Evolutionary conservation across 805 yeast species (phyloP).

Genomic region (Pichia thaimueangensis): DNA sequence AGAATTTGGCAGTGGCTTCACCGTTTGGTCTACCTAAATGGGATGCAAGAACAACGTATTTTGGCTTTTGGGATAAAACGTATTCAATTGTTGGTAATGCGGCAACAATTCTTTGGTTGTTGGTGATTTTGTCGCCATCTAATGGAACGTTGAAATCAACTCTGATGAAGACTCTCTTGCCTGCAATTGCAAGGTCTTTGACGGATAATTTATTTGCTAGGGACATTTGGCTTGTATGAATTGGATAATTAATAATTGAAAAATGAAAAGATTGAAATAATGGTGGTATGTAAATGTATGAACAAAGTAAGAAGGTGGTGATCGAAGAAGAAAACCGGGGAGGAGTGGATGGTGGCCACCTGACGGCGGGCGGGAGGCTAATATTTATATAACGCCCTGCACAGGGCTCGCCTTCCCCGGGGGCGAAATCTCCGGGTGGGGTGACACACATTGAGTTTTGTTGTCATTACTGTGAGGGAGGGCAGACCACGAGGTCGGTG

Average conservation of each 20-base stretch:
- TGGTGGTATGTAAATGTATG: too few relatives aligned
- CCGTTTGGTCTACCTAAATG: constrained; percentile 99
- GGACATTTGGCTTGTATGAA: constrained; percentile 56
- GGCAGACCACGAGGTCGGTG: neutral
- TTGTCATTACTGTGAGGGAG: neutral
- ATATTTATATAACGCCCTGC: too few relatives aligned
- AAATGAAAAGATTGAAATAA: too few relatives aligned
- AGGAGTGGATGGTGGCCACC: neutral
- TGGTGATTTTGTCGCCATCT: constrained; percentile 94
- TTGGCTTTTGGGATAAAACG: constrained; percentile 87
- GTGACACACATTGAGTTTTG: too few relatives aligned
- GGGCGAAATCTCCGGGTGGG: too few relatives aligned
- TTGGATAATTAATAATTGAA: too few relatives aligned
- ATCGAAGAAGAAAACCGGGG: neutral
- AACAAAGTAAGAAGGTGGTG: too few relatives aligned
- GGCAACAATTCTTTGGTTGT: constrained; percentile 99
- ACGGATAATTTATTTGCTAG: constrained; percentile 90
- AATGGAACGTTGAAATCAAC: constrained; percentile 95
- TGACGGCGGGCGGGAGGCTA: constrained; percentile 1
- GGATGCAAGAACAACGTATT: constrained; percentile 86
- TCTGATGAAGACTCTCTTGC: constrained; percentile 96
- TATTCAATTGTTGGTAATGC: constrained; percentile 98
- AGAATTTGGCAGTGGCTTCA: constrained; percentile 75
- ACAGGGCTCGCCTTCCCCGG: too few relatives aligned
- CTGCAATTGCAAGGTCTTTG: constrained; percentile 78